Evolutionary conservation across 2,329 filamentous ascomycete genomes (phyloP), one percentile per base, ranked within the genome.

Genomic region (Epichloe glyceriae): DNA sequence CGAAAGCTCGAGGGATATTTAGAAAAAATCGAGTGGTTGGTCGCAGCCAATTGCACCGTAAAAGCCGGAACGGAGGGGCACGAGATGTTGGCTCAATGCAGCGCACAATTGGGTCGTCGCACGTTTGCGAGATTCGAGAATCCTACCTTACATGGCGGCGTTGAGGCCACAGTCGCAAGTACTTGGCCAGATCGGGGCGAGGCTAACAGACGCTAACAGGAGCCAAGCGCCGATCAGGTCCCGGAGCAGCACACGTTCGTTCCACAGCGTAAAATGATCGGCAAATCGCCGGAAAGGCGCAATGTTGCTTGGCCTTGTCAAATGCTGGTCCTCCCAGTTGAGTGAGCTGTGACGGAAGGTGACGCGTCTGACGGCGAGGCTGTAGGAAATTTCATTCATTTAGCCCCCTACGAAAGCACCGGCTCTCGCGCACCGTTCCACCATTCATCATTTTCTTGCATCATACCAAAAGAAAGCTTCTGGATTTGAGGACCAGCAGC

Each of bases 101-200:
- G 39, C 20, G 38, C 34, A 35, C 40, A 48, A 40, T 30, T 39
- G 40, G 43, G 20, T 43, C 14, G 50, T 40, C 50, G 50, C 34
- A 39, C 30, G 46, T 17, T 33, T 43, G 20, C 20, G 20, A 26
- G 41, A n/a, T 12, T 44, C 41, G 26, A 45, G 34, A 40, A 40
- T 19, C n/a, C 22, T n/a, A n/a, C n/a, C 35, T n/a, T 1, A n/a
- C 35, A 38, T 8, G 41, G 8, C 39, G 26, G 51, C 46, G 51
- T 53, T 49, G 55, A 67, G 64, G 64, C 64, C 64, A 67, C 63
- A 57, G 64, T 67, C 64, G 64, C 64, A 65, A 63, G 52, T 61
- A 58, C 53, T 47, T 22, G 17, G 37, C 19, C 47, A 15, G 41
- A 46, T n/a, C 49, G 15, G 37, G 40, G 22, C 17, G 20, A 43